These are phyloP conservation scores for Fusarium sp. DNA, from an alignment of 2,329 filamentous ascomycete species.

Conservation along the genomic window DNA sequence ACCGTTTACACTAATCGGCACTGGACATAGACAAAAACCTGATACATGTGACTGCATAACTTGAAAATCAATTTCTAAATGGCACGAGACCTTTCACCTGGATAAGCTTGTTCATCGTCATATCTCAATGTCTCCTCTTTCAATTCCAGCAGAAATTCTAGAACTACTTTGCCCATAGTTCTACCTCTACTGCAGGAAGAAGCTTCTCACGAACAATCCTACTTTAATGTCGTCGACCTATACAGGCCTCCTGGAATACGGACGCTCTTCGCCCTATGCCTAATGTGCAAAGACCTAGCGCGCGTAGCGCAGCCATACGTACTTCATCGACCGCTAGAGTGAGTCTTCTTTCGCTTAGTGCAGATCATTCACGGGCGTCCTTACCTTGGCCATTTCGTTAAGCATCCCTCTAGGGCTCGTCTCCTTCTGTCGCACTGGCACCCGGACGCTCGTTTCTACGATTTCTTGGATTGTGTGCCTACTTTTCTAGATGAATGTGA, in stretches of 20 bases:
- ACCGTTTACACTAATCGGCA: too few species aligned
- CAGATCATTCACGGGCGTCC: fast-evolving
- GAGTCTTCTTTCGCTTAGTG: neutral
- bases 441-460: neutral
- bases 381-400: neutral
- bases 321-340: neutral
- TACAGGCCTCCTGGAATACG: neutral
- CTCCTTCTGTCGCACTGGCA: neutral
- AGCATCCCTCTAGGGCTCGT: neutral
- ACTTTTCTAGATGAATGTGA: neutral
- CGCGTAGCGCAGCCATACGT: neutral
- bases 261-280: neutral
- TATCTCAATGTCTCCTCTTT: neutral
- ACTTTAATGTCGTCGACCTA: fast-evolving
- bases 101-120: too few species aligned
- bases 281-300: neutral
- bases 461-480: neutral
- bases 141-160: neutral
- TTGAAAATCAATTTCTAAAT: too few species aligned
- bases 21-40: too few species aligned
- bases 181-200: neutral
- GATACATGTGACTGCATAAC: too few species aligned
- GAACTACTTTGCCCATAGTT: neutral
- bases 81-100: neutral
- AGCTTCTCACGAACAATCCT: neutral